Evolutionary conservation across 2,329 filamentous ascomycete genomes (phyloP).

Genomic region (Epichloe festucae): DNA sequence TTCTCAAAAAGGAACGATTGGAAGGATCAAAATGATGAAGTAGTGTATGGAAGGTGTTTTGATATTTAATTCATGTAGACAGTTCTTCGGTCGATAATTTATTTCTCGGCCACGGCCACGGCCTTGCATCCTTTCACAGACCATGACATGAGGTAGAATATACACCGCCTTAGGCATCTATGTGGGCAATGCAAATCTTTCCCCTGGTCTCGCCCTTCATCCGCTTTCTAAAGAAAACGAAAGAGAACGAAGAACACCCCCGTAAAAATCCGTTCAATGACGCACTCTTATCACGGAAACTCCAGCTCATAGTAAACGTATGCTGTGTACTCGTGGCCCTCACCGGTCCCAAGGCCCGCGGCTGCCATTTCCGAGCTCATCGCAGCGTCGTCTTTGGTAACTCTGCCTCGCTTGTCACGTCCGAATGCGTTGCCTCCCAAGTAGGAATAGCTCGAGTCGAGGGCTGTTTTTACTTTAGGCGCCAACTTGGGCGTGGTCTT

Average conservation of each 20-base stretch:
- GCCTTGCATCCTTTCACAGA: slow-evolving; percentile 4
- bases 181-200: neutral
- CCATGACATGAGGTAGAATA: slow-evolving; percentile 16
- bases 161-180: slow-evolving; percentile 14
- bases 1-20: neutral
- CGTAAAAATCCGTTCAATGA: neutral
- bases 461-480: slow-evolving; percentile 63
- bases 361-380: slow-evolving; percentile 74
- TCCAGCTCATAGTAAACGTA: slow-evolving; percentile 97
- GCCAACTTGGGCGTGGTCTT: slow-evolving; percentile 73
- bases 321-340: slow-evolving; percentile 77
- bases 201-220: neutral
- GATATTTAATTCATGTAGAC: neutral
- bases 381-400: slow-evolving; percentile 77
- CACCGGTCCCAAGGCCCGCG: slow-evolving; percentile 51
- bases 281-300: slow-evolving; percentile 34
- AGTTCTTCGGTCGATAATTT: neutral
- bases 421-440: slow-evolving; percentile 90
- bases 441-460: slow-evolving; percentile 81
- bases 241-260: neutral
- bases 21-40: neutral
- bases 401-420: slow-evolving; percentile 82
- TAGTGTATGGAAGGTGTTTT: neutral
- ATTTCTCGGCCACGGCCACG: neutral
- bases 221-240: neutral